These are phyloP conservation scores for Fusarium odoratissimum DNA, from an alignment of 2,329 filamentous ascomycete species.

Conservation along the genomic window DNA sequence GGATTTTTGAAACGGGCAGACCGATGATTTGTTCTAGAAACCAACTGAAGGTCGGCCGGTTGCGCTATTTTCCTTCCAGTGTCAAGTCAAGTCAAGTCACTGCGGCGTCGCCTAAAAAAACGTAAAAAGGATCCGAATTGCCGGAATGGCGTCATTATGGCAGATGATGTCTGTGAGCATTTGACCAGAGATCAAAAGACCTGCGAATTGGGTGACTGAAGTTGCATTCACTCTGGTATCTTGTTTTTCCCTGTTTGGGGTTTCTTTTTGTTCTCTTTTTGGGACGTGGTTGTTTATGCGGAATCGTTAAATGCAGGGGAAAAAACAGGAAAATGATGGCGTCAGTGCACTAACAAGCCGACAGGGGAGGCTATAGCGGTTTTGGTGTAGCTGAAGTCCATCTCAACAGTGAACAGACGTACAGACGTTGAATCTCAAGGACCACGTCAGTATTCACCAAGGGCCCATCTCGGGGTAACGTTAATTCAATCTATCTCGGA, in stretches of 20 bases:
- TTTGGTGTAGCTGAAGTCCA: background rate
- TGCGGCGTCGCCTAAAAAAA: background rate
- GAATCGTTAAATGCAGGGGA: conserved; percentile 14
- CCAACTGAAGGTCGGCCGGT: background rate
- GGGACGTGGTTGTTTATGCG: background rate
- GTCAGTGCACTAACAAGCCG: conserved; percentile 15
- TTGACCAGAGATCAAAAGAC: conserved; percentile 1
- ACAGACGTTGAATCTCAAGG: background rate
- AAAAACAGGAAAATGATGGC: conserved; percentile 29
- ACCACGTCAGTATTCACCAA: background rate
- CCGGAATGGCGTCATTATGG: conserved; percentile 12
- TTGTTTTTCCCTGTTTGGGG: background rate
- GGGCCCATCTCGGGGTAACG: conserved; percentile 8
- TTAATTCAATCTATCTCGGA: conserved; percentile 4
- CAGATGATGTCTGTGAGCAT: conserved; percentile 7
- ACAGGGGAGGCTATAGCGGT: conserved; percentile 23
- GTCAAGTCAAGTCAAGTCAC: background rate
- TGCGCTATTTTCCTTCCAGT: conserved; percentile 6
- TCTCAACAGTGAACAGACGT: background rate
- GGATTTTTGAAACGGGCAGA: background rate
- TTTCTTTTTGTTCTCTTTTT: conserved; percentile 4
- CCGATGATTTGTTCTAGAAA: conserved; percentile 12
- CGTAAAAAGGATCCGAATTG: conserved; percentile 1
- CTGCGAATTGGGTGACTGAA: background rate
- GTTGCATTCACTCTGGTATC: background rate